A percentile compares a stretch with the other conserved stretches of the same genome.
These are phyloP conservation scores for Alloteropsis semialata DNA, from an alignment of 176 grass and related monocot species.

Conservation along the genomic window DNA sequence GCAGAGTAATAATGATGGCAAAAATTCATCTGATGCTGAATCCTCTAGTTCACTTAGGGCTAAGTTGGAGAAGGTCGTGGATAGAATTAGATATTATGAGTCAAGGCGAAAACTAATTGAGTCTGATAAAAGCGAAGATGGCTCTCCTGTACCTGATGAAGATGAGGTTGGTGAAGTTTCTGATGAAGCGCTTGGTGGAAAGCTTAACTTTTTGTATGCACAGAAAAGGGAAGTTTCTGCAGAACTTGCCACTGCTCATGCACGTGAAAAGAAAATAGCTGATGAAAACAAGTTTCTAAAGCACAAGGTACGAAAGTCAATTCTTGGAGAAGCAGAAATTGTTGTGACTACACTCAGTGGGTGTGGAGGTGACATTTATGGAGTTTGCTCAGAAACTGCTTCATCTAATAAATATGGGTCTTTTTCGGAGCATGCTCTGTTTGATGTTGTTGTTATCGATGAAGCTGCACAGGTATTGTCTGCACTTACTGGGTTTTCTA, in stretches of 20 bases:
- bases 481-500: slow-evolving; percentile 1
- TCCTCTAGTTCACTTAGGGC: slow-evolving; percentile 72
- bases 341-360: slow-evolving; percentile 91
- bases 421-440: slow-evolving; percentile 82
- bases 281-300: slow-evolving; percentile 79
- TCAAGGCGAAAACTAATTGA: slow-evolving; percentile 69
- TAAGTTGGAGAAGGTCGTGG: slow-evolving; percentile 82
- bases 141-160: slow-evolving; percentile 32
- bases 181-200: slow-evolving; percentile 70
- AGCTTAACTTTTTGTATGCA: slow-evolving; percentile 76
- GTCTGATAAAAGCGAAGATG: slow-evolving; percentile 42
- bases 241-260: slow-evolving; percentile 77
- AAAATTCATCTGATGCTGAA: slow-evolving; percentile 53
- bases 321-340: slow-evolving; percentile 94
- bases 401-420: slow-evolving; percentile 70
- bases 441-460: slow-evolving; percentile 95
- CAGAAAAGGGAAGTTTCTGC: slow-evolving; percentile 81
- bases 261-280: slow-evolving; percentile 72
- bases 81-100: slow-evolving; percentile 85
- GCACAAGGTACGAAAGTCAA: slow-evolving; percentile 84
- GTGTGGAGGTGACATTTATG: slow-evolving; percentile 91
- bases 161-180: slow-evolving; percentile 58
- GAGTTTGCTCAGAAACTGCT: slow-evolving; percentile 78
- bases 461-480: slow-evolving; percentile 79
- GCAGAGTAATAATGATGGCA: slow-evolving; percentile 42